These are phyloP conservation scores for Phragmites australis DNA, from an alignment of 176 grass and related monocot species.

Conservation along the genomic window DNA sequence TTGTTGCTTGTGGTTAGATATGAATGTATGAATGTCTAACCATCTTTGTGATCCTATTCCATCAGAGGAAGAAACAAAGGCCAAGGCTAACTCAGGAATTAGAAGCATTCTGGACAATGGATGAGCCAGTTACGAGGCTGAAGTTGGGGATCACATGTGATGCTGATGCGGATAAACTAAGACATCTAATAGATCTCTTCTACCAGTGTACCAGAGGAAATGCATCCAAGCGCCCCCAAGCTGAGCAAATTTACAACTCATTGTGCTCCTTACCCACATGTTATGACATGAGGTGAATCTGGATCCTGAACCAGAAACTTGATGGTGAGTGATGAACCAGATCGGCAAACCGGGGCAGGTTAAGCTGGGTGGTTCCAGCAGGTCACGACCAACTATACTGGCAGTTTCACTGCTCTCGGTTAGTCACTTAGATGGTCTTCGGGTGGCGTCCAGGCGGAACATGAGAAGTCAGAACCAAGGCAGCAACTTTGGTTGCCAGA, in stretches of 20 bases:
- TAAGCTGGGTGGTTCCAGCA: neutral
- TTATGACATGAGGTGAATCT: slow-evolving; percentile 47
- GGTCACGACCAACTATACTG: neutral
- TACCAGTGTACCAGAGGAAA: slow-evolving; percentile 77
- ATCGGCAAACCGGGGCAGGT: neutral
- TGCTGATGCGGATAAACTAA: slow-evolving; percentile 73
- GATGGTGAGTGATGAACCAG: neutral
- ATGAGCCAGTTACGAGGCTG: slow-evolving; percentile 49
- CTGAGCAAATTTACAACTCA: slow-evolving; percentile 62
- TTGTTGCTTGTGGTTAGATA: slow-evolving; percentile 14
- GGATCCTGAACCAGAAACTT: slow-evolving; percentile 3
- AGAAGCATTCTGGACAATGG: slow-evolving; percentile 61
- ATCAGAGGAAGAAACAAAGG: slow-evolving; percentile 73
- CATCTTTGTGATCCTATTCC: slow-evolving; percentile 5
- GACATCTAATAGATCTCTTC: slow-evolving; percentile 77
- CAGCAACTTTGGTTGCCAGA: neutral
- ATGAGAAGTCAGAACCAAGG: slow-evolving; percentile 35
- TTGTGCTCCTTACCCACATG: slow-evolving; percentile 56
- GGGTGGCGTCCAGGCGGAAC: neutral
- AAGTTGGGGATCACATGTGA: slow-evolving; percentile 67
- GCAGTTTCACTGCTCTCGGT: neutral
- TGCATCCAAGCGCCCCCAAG: slow-evolving; percentile 64
- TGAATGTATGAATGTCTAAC: slow-evolving; percentile 35
- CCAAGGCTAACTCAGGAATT: slow-evolving; percentile 85
- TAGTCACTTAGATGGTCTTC: slow-evolving; percentile 5